Evolutionary conservation across 73 alveolate species (phyloP), one percentile per base, ranked within the genome.

Genomic region (Blepharisma japonicum): DNA sequence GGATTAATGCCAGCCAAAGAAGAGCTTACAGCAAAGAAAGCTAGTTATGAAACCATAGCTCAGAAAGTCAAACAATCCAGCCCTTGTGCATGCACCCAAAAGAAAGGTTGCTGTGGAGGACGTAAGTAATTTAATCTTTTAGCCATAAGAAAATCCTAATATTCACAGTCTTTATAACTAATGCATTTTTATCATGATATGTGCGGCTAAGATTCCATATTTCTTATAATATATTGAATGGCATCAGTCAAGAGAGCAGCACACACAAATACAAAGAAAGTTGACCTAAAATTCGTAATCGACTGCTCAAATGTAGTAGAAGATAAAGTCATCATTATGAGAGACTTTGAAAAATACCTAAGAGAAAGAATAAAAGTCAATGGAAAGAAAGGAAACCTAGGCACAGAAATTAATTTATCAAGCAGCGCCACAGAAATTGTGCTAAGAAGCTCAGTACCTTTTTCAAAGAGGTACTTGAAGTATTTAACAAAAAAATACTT

Each of bases 401-500:
- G 93, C 45, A 53, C 76, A 61, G 14, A 81, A 21, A 87, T 86
- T 21, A 76, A 56, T 47, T 71, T 88, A 48, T 47, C 68, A 82
- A 88, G 85, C 81, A 78, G 56, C 56, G 78, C 77, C 23, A 55
- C 56, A 42, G 83, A 77, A 77, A 77, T 91, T 77, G 79, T 45
- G 45, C 89, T 91, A 7, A 49, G 76, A 42, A 71, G 94, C 76
- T 71, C 55, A 77, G 68, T 89, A 71, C 95, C 95, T 25, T 89
- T 91, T 94, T 89, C 95, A 85, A 91, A 91, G 94, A 88, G 97
- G 89, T 91, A 91, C 87, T 90, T 91, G 54, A 91, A 91, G 88
- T 91, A 91, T 86, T 79, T 91, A 68, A 89, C 97, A 71, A 91
- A 91, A 90, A 91, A 91, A 81, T 91, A 91, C 90, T 86, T 91